These are phyloP conservation scores for Kingdonia uniflora DNA, from an alignment of 164 flowering plant genomes.

Conservation along the genomic window DNA sequence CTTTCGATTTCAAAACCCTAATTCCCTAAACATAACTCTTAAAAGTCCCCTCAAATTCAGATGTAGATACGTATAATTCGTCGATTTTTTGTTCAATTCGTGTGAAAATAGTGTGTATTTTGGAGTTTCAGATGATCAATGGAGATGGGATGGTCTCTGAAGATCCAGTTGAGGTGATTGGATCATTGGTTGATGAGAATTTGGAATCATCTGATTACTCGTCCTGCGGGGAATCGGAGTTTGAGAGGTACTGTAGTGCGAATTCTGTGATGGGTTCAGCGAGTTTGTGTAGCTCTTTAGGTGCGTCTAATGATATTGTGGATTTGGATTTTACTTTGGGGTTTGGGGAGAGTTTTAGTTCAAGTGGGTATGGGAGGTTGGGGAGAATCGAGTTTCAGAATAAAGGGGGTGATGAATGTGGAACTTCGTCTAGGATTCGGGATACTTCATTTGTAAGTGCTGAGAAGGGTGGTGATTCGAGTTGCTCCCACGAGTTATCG, in stretches of 20 bases:
- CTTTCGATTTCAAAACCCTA: no score
- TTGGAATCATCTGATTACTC: slow-evolving; percentile 49
- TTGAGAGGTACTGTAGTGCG: slow-evolving; percentile 80
- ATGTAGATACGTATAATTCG: no score
- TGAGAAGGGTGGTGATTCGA: no score
- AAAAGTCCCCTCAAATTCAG: no score
- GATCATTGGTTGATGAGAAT: slow-evolving; percentile 13
- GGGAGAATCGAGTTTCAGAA: slow-evolving; percentile 9
- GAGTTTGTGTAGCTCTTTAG: slow-evolving; percentile 48
- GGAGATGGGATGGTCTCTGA: slow-evolving; percentile 35
- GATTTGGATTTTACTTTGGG: slow-evolving; percentile 50
- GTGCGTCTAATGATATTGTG: slow-evolving; percentile 33
- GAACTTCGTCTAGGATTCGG: no score
- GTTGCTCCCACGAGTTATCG: no score
- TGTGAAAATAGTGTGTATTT: no score
- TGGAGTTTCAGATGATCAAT: slow-evolving; percentile 26
- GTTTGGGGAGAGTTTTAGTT: slow-evolving; percentile 30
- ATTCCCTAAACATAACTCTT: no score
- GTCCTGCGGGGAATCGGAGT: slow-evolving; percentile 73
- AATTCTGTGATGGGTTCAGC: slow-evolving; percentile 73
- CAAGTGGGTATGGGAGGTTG: slow-evolving; percentile 21
- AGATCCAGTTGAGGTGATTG: slow-evolving; percentile 19
- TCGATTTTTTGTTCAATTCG: no score
- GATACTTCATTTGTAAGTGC: no score
- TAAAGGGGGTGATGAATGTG: not conserved